Base-by-base conservation (phyloP, 2,329 filamentous ascomycete genomes). In the Penicillium expansum region DNA sequence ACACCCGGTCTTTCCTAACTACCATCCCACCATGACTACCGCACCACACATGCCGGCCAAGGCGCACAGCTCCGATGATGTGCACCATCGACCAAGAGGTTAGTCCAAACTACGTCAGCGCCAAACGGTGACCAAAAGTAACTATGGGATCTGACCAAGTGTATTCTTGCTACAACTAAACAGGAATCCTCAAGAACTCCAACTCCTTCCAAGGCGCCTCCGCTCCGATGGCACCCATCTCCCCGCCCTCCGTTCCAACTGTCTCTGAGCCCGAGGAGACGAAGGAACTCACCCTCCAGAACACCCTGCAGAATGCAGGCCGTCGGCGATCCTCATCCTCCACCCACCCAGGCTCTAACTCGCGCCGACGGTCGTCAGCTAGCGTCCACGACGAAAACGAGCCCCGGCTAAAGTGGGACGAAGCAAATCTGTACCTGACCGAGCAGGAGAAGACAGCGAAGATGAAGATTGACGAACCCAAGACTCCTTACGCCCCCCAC, bases 401-500 rank as follows among this genome's bases (percentile, higher is more conserved):
- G 57, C 88, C 90, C 61, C 87, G 92, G 61, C 82, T 99, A 65
- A 96, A 97, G 79, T 99, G 94, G 94, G 94, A 99, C 75, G 94
- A 99, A 79, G 94, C 91, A 44, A 99, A 99, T 72, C 83, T 99
- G 32, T 99, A 97, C 77, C 83, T 99, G 52, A 94, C 94, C 8
- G 94, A 99, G 78, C 93, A 97, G 76, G 91, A 97, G 76, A 92
- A 90, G 76, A 91, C 87, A 58, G 88, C 89, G 60, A 97, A 92
- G 57, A 99, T 99, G 94, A 99, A 97, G 82, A 99, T 99, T 63
- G 90, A 92, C 65, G 94, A 99, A 79, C 94, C 94, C 60, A 99
- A 99, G 82, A 99, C 94, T 8, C 94, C 94, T 5, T 99, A 93
- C 73, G 94, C 91, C 35, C 89, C 88, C 70, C 91, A 92, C 69